These are phyloP conservation scores for Euphorbia pulcherrima DNA, from an alignment of 345 rosid genomes.

Conservation along the genomic window DNA sequence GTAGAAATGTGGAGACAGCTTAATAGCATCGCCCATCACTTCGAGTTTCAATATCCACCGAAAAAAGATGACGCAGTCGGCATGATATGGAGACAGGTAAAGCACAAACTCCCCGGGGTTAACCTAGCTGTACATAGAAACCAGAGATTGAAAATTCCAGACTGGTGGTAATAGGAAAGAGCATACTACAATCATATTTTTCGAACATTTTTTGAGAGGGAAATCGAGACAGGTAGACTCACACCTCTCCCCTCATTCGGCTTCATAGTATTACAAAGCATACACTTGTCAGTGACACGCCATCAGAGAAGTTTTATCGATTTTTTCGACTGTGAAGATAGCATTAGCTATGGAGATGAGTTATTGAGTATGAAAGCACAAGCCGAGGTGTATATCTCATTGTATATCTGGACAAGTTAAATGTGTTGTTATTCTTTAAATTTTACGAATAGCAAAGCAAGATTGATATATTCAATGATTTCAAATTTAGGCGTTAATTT, in stretches of 20 bases:
- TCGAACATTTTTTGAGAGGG: conserved; percentile 3
- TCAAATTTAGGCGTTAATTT: too few relatives aligned
- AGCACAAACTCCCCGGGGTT: conserved; percentile 59
- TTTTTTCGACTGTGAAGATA: conserved; percentile 4
- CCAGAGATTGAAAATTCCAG: conserved; percentile 71
- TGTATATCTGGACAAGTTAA: background rate
- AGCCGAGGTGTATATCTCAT: background rate
- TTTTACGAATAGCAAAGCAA: background rate
- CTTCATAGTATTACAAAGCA: conserved; percentile 6
- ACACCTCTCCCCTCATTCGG: conserved; percentile 7
- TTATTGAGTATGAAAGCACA: background rate
- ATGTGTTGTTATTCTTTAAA: background rate
- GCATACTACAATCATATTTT: conserved; percentile 32
- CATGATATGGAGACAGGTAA: conserved; percentile 88
- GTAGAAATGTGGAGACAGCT: conserved; percentile 62
- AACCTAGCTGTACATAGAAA: conserved; percentile 70
- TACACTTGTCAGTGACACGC: conserved; percentile 3
- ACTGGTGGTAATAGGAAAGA: conserved; percentile 66
- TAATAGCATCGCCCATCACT: conserved; percentile 71
- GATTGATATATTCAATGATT: background rate
- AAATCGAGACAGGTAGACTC: conserved; percentile 11
- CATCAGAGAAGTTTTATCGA: conserved; percentile 2
- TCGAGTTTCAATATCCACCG: conserved; percentile 73
- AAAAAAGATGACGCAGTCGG: conserved; percentile 69
- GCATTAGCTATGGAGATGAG: background rate